Evolutionary conservation across 257 asterid genomes (phyloP).

Genomic region (Capsicum chinense): DNA sequence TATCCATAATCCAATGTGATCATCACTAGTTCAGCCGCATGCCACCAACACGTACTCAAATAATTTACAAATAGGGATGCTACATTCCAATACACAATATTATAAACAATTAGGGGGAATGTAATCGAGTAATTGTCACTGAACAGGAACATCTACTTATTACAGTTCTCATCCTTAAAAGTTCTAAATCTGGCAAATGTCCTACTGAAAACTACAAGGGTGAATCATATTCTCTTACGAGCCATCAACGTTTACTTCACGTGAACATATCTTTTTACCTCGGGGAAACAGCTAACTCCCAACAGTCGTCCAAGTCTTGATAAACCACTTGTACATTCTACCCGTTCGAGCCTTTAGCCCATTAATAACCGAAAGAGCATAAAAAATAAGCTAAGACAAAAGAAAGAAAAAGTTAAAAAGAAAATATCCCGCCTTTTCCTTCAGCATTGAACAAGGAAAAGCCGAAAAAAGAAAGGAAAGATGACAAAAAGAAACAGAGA

Average conservation of each 20-base stretch:
- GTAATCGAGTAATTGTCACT: neutral
- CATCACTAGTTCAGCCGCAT: neutral
- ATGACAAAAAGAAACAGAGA: neutral
- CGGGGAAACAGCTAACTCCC: neutral
- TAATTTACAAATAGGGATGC: neutral
- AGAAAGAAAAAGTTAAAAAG: neutral
- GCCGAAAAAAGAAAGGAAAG: neutral
- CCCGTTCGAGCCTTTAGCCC: too few species aligned
- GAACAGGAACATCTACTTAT: neutral
- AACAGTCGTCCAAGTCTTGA: neutral
- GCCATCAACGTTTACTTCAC: neutral
- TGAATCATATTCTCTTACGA: neutral
- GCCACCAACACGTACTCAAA: neutral
- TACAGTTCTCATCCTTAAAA: constrained; percentile 13
- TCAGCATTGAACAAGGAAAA: constrained; percentile 19
- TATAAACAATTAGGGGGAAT: neutral
- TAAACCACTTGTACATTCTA: constrained; percentile 12
- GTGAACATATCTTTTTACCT: neutral
- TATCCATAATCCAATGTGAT: neutral
- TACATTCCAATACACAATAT: neutral
- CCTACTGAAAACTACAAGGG: neutral
- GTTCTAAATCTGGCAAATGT: neutral
- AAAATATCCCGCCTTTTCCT: neutral
- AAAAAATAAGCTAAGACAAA: neutral
- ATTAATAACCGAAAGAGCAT: neutral